These are phyloP conservation scores for Platanthera guangdongensis DNA, from an alignment of 106 monocot genomes.

Conservation along the genomic window DNA sequence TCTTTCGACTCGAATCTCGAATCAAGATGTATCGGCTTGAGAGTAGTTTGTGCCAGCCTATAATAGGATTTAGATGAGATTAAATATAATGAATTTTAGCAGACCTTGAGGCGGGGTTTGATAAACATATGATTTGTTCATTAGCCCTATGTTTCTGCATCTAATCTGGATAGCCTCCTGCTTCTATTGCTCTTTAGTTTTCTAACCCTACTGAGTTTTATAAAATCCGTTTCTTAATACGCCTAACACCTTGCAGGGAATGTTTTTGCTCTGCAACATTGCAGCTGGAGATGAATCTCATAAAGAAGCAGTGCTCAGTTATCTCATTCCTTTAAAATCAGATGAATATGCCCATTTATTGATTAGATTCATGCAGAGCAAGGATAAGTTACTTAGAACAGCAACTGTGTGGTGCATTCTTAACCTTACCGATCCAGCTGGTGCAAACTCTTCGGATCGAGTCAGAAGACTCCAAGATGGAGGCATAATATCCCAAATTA, in stretches of 20 bases:
- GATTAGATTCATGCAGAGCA: constrained; percentile 60
- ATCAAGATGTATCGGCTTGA: too few relatives aligned
- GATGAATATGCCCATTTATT: constrained; percentile 23
- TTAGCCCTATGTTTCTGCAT: too few relatives aligned
- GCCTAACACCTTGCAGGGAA: constrained; percentile 38
- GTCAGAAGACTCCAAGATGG: constrained; percentile 43
- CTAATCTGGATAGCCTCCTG: too few relatives aligned
- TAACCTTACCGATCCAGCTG: constrained; percentile 48
- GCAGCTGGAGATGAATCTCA: constrained; percentile 57
- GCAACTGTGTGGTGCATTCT: constrained; percentile 77
- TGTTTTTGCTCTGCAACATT: constrained; percentile 70
- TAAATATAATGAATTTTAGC: too few relatives aligned
- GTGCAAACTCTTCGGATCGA: constrained; percentile 29
- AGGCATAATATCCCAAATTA: constrained; percentile 70
- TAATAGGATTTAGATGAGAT: too few relatives aligned
- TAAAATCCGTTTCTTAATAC: neutral
- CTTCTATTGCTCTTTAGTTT: neutral
- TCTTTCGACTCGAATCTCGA: too few relatives aligned
- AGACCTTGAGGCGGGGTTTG: too few relatives aligned
- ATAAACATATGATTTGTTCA: too few relatives aligned
- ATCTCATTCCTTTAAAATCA: constrained; percentile 30
- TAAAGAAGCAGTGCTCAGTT: constrained; percentile 61
- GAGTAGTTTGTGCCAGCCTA: too few relatives aligned
- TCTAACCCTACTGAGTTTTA: neutral
- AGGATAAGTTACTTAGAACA: constrained; percentile 42